Evolutionary conservation across 805 yeast species (phyloP).

Genomic region (Candida takata): DNA sequence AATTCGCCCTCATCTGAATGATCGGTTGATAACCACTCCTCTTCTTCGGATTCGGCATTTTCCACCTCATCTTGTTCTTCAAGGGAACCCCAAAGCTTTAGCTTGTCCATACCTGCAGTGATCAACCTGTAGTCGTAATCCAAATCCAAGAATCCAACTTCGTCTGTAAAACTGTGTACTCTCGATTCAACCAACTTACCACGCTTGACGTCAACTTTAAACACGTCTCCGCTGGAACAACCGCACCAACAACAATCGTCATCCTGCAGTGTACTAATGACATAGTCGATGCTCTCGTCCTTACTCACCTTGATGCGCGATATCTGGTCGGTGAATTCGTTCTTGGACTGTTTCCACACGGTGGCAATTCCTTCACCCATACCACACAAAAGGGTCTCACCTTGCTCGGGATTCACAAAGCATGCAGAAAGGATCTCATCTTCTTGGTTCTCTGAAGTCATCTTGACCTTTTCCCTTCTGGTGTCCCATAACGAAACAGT

Average conservation of each 20-base stretch:
- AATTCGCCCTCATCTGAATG: slow-evolving; percentile 18
- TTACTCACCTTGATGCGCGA: slow-evolving; percentile 63
- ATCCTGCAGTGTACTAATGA: slow-evolving; percentile 36
- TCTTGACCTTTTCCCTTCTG: slow-evolving; percentile 43
- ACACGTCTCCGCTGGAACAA: slow-evolving; percentile 66
- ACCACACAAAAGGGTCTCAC: slow-evolving; percentile 66
- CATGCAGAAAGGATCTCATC: slow-evolving; percentile 82
- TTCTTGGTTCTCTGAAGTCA: slow-evolving; percentile 81
- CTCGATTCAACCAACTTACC: slow-evolving; percentile 63
- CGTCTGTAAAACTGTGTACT: slow-evolving; percentile 64
- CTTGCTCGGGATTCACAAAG: slow-evolving; percentile 56
- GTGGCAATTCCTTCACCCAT: slow-evolving; percentile 90
- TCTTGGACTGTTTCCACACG: slow-evolving; percentile 71
- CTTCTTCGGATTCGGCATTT: slow-evolving; percentile 28
- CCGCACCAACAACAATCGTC: slow-evolving; percentile 68
- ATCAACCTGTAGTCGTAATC: slow-evolving; percentile 76
- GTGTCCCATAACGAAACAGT: slow-evolving; percentile 73
- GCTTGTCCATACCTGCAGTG: slow-evolving; percentile 75
- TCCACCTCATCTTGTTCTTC: slow-evolving; percentile 26
- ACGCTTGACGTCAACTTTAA: slow-evolving; percentile 54
- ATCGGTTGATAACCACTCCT: slow-evolving; percentile 29
- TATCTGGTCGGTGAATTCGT: slow-evolving; percentile 69
- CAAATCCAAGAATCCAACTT: slow-evolving; percentile 67
- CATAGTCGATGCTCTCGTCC: slow-evolving; percentile 68
- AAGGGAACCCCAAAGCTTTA: slow-evolving; percentile 64